These are phyloP conservation scores for Punctularia strigosozonata DNA, from an alignment of 768 basidiomycete species.

Conservation along the genomic window DNA sequence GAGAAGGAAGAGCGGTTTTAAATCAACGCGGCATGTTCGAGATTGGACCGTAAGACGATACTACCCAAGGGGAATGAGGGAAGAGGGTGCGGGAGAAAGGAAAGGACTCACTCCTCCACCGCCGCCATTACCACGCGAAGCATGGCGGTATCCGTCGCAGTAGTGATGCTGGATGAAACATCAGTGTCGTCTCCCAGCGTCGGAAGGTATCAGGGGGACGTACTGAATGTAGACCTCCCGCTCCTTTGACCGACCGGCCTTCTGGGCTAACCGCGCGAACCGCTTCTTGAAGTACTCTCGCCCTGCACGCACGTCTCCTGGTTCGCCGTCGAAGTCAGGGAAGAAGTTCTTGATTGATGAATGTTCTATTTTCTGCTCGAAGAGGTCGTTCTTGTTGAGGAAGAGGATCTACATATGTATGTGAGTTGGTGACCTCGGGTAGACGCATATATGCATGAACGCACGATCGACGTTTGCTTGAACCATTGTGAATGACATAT, in stretches of 20 bases:
- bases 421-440: conserved; percentile 3
- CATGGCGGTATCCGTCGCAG: conserved; percentile 83
- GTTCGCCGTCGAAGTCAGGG: conserved; percentile 79
- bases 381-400: conserved; percentile 93
- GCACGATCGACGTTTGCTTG: conserved; percentile 82
- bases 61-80: conserved; percentile 25
- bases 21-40: conserved; percentile 55
- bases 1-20: conserved; percentile 18
- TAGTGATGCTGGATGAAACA: conserved; percentile 60
- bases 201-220: conserved; percentile 20
- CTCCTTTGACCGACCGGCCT: conserved; percentile 74
- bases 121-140: conserved; percentile 90
- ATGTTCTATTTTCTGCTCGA: conserved; percentile 66
- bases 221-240: conserved; percentile 93
- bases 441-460: conserved; percentile 14
- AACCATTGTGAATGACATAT: conserved; percentile 99
- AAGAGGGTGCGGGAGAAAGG: conserved; percentile 17
- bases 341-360: conserved; percentile 87
- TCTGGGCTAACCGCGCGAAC: conserved; percentile 73
- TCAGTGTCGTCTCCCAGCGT: conserved; percentile 1
- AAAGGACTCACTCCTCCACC: conserved; percentile 76
- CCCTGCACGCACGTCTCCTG: conserved; percentile 60
- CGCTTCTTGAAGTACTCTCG: conserved; percentile 86
- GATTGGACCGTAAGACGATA: conserved; percentile 56
- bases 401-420: conserved; percentile 55